Percentiles rank a stretch among this genome's conserved stretches.
phyloP scores from a whole-genome alignment of 257 asterid genomes.

The Solanum ossicruentum region DNA sequence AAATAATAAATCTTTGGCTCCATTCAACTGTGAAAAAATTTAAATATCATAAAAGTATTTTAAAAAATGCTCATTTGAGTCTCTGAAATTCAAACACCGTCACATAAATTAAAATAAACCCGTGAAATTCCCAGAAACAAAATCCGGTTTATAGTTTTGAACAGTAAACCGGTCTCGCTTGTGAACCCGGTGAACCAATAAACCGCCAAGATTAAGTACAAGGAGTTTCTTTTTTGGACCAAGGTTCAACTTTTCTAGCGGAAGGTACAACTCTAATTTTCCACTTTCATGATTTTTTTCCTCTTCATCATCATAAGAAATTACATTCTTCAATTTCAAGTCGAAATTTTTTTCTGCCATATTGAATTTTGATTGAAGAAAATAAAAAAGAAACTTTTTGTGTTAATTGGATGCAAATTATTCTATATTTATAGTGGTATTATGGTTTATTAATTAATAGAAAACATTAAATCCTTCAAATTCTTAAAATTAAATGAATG shows the following conservation, averaged over 20 bases:
- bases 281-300: not conserved
- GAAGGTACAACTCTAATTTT: slow-evolving; percentile 15
- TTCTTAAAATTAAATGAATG: not conserved
- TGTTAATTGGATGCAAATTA: not conserved
- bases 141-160: slow-evolving; percentile 24
- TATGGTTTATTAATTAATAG: not conserved
- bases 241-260: slow-evolving; percentile 28
- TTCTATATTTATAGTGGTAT: not conserved
- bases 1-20: too few relatives aligned
- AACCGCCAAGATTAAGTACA: slow-evolving; percentile 42
- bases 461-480: not conserved
- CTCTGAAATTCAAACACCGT: not conserved
- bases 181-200: slow-evolving; percentile 35
- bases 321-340: not conserved
- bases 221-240: slow-evolving; percentile 52
- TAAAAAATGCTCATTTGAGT: too few relatives aligned
- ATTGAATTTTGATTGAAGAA: not conserved
- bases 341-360: not conserved
- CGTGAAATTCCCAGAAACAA: slow-evolving; percentile 15
- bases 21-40: too few relatives aligned
- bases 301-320: not conserved
- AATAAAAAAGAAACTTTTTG: not conserved
- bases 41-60: too few relatives aligned
- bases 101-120: slow-evolving; percentile 6
- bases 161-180: not conserved